A percentile compares a stretch with the other conserved stretches of the same genome.
These are phyloP conservation scores for Lichtheimia ramosa DNA, from an alignment of 371 early-diverging fungal species.

Conservation along the genomic window DNA sequence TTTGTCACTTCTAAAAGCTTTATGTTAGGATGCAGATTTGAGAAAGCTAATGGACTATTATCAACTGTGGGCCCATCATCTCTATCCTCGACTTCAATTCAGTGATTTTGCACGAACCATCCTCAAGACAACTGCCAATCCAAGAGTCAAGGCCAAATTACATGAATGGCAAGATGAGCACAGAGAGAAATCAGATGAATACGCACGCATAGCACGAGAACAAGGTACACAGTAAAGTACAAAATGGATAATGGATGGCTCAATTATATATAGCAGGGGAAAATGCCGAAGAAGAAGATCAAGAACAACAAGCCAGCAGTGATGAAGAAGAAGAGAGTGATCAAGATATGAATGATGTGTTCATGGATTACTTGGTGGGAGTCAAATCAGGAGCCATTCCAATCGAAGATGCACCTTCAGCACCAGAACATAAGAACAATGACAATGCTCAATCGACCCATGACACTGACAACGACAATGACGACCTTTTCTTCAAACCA, in stretches of 20 bases:
- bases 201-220: not conserved
- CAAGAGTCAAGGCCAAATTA: slow-evolving; percentile 26
- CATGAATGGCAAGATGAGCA: slow-evolving; percentile 30
- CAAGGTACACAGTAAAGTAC: not conserved
- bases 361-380: slow-evolving; percentile 7
- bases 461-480: not conserved
- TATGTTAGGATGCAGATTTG: slow-evolving; percentile 36
- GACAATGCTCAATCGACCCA: not conserved
- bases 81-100: slow-evolving; percentile 51
- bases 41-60: slow-evolving; percentile 50
- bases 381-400: not conserved
- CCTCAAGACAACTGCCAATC: slow-evolving; percentile 34
- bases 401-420: not conserved
- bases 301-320: not conserved
- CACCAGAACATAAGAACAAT: not conserved
- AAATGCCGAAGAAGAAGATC: not conserved
- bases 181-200: slow-evolving; percentile 12
- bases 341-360: slow-evolving; percentile 7
- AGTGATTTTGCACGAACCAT: slow-evolving; percentile 39
- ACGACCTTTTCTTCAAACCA: not conserved
- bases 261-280: not conserved
- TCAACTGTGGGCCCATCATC: slow-evolving; percentile 55
- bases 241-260: not conserved
- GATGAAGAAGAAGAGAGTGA: slow-evolving; percentile 10
- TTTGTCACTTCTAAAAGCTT: not conserved